Percentiles rank a stretch among this genome's conserved stretches.
Evolutionary conservation across 2,329 filamentous ascomycete species (phyloP).

Genomic region (Xylariaceae sp.): DNA sequence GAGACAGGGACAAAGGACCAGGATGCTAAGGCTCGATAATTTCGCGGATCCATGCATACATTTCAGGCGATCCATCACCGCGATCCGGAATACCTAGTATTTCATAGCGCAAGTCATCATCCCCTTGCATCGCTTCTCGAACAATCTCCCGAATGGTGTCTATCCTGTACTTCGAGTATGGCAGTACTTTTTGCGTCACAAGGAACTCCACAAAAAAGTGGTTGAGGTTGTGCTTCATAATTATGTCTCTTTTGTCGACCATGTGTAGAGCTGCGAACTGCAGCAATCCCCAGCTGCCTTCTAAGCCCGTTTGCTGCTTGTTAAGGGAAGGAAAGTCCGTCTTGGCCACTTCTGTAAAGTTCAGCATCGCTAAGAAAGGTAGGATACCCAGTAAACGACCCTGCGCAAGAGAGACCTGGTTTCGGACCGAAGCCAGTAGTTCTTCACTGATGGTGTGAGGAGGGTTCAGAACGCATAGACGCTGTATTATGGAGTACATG

Average conservation of each 20-base stretch:
- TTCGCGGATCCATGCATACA: too few species aligned
- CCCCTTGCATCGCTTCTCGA: conserved; percentile 37
- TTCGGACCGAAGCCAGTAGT: conserved; percentile 24
- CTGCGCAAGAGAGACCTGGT: conserved; percentile 48
- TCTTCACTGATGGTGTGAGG: conserved; percentile 27
- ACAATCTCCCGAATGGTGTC: conserved; percentile 38
- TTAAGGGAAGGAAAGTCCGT: conserved; percentile 37
- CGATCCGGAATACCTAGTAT: too few species aligned
- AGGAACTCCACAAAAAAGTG: conserved; percentile 52
- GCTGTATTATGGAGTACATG: conserved; percentile 44
- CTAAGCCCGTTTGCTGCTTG: conserved; percentile 20
- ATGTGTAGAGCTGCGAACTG: conserved; percentile 50
- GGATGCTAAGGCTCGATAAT: too few species aligned
- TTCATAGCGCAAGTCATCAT: conserved; percentile 36
- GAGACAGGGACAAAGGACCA: too few species aligned
- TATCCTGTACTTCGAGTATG: conserved; percentile 35
- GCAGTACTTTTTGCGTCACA: conserved; percentile 43
- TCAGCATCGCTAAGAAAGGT: conserved; percentile 45
- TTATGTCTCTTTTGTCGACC: conserved; percentile 45
- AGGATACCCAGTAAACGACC: conserved; percentile 50
- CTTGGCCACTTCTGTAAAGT: conserved; percentile 39
- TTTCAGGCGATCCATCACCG: too few species aligned
- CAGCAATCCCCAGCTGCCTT: conserved; percentile 38
- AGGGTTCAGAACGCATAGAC: conserved; percentile 30
- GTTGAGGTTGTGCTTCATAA: conserved; percentile 50